Percentiles rank a stretch among this genome's conserved stretches.
These are phyloP conservation scores for Apiotrichum domesticum DNA, from an alignment of 1,284 basidiomycete genomes.

Conservation along the genomic window DNA sequence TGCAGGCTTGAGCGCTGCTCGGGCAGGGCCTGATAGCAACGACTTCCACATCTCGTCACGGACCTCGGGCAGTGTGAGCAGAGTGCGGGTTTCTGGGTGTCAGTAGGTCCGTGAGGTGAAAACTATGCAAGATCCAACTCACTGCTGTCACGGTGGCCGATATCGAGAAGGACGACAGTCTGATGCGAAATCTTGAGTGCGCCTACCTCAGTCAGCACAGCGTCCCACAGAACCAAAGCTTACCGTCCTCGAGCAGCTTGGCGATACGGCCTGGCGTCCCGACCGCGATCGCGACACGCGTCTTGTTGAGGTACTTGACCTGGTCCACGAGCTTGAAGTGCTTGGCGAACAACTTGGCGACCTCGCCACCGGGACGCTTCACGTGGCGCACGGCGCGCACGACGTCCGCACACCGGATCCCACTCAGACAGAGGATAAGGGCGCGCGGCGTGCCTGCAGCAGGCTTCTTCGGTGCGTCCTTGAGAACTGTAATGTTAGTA, in stretches of 20 bases:
- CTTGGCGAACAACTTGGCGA: slow-evolving; percentile 49
- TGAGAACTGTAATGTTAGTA: slow-evolving; percentile 8
- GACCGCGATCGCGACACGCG: slow-evolving; percentile 44
- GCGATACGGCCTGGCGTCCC: slow-evolving; percentile 47
- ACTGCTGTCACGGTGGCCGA: slow-evolving; percentile 41
- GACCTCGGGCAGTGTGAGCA: slow-evolving; percentile 44
- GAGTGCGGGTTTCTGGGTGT: slow-evolving; percentile 40
- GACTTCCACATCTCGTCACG: slow-evolving; percentile 46
- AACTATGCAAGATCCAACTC: slow-evolving; percentile 5
- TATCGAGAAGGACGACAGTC: slow-evolving; percentile 43
- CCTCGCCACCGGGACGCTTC: slow-evolving; percentile 38
- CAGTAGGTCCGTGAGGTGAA: not conserved
- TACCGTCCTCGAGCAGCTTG: slow-evolving; percentile 43
- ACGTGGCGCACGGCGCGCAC: slow-evolving; percentile 41
- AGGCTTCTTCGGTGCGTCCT: slow-evolving; percentile 24
- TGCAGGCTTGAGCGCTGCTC: slow-evolving; percentile 31
- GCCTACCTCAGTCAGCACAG: slow-evolving; percentile 15
- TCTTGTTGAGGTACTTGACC: slow-evolving; percentile 43
- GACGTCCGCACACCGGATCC: slow-evolving; percentile 47
- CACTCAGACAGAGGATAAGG: slow-evolving; percentile 42
- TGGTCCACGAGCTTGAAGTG: slow-evolving; percentile 48
- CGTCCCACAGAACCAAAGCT: not conserved
- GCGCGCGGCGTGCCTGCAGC: slow-evolving; percentile 31
- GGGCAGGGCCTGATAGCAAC: slow-evolving; percentile 34
- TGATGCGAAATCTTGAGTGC: slow-evolving; percentile 38